A percentile compares a stretch with the other conserved stretches of the same genome.
Evolutionary conservation across 768 basidiomycete species (phyloP).

Genomic region (Naematelia aurantialba): DNA sequence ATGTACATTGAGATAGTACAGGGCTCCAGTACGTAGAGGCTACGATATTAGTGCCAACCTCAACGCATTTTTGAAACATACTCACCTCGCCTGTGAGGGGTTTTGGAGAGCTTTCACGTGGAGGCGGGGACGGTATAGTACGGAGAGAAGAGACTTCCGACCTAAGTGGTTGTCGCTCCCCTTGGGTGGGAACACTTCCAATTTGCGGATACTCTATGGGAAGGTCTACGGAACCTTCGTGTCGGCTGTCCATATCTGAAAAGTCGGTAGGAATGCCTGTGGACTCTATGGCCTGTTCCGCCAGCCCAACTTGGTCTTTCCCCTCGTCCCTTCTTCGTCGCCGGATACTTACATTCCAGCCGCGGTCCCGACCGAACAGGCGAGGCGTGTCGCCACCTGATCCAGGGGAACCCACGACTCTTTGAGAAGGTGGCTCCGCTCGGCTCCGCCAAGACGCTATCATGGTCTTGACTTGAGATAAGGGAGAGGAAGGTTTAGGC

Average conservation of each 20-base stretch:
- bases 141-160: neutral
- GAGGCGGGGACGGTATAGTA: neutral
- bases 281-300: slow-evolving; percentile 25
- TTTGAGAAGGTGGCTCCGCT: slow-evolving; percentile 30
- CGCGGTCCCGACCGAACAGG: slow-evolving; percentile 20
- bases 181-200: neutral
- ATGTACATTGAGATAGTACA: slow-evolving; percentile 94
- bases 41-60: slow-evolving; percentile 43
- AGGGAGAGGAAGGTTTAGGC: slow-evolving; percentile 27
- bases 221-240: neutral
- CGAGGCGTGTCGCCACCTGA: slow-evolving; percentile 11
- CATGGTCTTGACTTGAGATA: slow-evolving; percentile 29
- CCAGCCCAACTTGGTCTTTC: slow-evolving; percentile 19
- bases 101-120: neutral
- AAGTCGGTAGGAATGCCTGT: neutral
- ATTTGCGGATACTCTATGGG: neutral
- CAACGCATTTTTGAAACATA: neutral
- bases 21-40: slow-evolving; percentile 77
- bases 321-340: slow-evolving; percentile 25
- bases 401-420: slow-evolving; percentile 22
- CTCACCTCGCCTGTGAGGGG: slow-evolving; percentile 12
- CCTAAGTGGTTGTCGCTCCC: neutral
- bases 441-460: slow-evolving; percentile 38
- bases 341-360: slow-evolving; percentile 42
- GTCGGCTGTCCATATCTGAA: neutral